A percentile compares a stretch with the other conserved stretches of the same genome.
Conservation (phyloP, 495 filamentous ascomycete genomes). For the Alectoria sarmentosa region DNA sequence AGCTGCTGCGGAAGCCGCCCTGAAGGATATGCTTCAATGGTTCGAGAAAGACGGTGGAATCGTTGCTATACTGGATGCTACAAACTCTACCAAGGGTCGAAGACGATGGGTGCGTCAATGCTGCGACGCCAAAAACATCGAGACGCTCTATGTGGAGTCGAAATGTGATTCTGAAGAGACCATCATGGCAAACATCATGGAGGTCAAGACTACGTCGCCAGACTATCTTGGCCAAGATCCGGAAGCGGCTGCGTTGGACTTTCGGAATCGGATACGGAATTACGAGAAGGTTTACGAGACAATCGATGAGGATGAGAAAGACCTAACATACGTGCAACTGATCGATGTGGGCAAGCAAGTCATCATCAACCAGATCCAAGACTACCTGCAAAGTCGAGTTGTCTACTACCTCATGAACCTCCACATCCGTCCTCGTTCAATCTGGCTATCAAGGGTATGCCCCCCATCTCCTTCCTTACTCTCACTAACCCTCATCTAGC, state of each 20-base stretch:
- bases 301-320: conserved; percentile 75
- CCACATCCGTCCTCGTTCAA: conserved; percentile 93
- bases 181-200: conserved; percentile 94
- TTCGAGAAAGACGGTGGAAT: conserved; percentile 63
- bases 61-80: conserved; percentile 90
- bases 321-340: conserved; percentile 90
- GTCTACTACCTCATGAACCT: conserved; percentile 99
- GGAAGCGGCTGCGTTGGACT: conserved; percentile 80
- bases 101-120: conserved; percentile 83
- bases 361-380: conserved; percentile 93
- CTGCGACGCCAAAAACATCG: conserved; percentile 64
- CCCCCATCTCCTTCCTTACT: neutral
- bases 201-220: conserved; percentile 93
- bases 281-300: conserved; percentile 96
- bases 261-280: conserved; percentile 87
- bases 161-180: conserved; percentile 91
- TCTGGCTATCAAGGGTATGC: conserved; percentile 91
- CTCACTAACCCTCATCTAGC: conserved; percentile 43
- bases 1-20: conserved; percentile 81
- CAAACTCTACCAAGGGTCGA: conserved; percentile 85
- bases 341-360: conserved; percentile 94
- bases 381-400: conserved; percentile 90
- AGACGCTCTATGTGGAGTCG: conserved; percentile 91
- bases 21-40: conserved; percentile 88
- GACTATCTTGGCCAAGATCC: conserved; percentile 94